Evolutionary conservation across 345 rosid species (phyloP).

Genomic region (Kandelia obovata): DNA sequence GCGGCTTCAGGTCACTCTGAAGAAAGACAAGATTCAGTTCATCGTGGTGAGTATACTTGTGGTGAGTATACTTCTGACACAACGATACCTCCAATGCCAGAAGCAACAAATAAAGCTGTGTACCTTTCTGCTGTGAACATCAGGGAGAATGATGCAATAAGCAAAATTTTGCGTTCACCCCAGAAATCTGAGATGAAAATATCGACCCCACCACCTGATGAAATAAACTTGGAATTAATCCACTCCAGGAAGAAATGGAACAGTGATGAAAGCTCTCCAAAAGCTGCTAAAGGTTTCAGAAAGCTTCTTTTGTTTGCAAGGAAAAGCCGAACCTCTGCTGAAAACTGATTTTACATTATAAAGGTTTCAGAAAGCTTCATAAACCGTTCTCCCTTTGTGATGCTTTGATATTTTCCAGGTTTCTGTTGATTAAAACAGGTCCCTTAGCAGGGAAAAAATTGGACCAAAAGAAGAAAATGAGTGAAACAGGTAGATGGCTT

Average conservation of each 20-base stretch:
- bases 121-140: slow-evolving; percentile 31
- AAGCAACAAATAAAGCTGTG: slow-evolving; percentile 33
- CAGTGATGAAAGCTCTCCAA: slow-evolving; percentile 62
- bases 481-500: slow-evolving; percentile 6
- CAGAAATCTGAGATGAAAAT: slow-evolving; percentile 52
- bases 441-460: background rate
- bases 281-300: slow-evolving; percentile 75
- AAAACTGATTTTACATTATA: slow-evolving; percentile 12
- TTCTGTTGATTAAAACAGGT: background rate
- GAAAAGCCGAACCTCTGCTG: slow-evolving; percentile 35
- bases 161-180: slow-evolving; percentile 27
- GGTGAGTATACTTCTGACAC: slow-evolving; percentile 27
- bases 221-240: slow-evolving; percentile 39
- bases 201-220: slow-evolving; percentile 62
- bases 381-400: background rate
- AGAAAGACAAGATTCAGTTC: slow-evolving; percentile 24
- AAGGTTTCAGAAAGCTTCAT: background rate
- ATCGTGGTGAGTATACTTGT: slow-evolving; percentile 19
- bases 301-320: slow-evolving; percentile 86
- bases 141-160: slow-evolving; percentile 23
- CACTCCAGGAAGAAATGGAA: slow-evolving; percentile 84
- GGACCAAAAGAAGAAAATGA: background rate
- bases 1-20: slow-evolving; percentile 29
- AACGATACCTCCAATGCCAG: slow-evolving; percentile 26
- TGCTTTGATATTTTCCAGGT: background rate